Evolutionary conservation across 108 stramenopile species (phyloP).

Genomic region (Conticribra guillardii): DNA sequence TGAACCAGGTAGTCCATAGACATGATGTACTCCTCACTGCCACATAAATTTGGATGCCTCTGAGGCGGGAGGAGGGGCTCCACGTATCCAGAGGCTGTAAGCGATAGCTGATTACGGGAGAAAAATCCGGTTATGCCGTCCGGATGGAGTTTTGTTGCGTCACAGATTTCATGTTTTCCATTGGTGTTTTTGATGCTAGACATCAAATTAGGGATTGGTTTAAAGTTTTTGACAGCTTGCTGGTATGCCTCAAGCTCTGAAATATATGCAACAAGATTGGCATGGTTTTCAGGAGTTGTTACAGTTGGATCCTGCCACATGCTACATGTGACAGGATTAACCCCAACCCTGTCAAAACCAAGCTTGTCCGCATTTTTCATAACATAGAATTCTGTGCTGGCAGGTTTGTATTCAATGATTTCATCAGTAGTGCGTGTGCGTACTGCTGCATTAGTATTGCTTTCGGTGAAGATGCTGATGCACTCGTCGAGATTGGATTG

Average conservation of each 20-base stretch:
- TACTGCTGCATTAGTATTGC: too few relatives aligned
- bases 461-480: too few relatives aligned
- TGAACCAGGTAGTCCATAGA: constrained; percentile 66
- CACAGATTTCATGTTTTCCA: background rate
- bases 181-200: too few relatives aligned
- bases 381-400: constrained; percentile 3
- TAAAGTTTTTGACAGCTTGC: too few relatives aligned
- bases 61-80: constrained; percentile 57
- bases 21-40: constrained; percentile 8
- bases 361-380: constrained; percentile 4
- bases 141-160: constrained; percentile 5
- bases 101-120: constrained; percentile 26
- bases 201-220: too few relatives aligned
- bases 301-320: constrained; percentile 3
- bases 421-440: too few relatives aligned
- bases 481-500: too few relatives aligned
- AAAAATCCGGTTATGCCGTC: constrained; percentile 29
- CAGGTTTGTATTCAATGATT: constrained; percentile 11
- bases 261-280: background rate
- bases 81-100: constrained; percentile 33
- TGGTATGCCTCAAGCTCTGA: too few relatives aligned
- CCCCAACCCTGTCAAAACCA: background rate
- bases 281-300: constrained; percentile 1
- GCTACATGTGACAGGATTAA: constrained; percentile 2
- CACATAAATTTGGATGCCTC: constrained; percentile 49